Evolutionary conservation across 2,329 filamentous ascomycete species (phyloP).

Genomic region (Dendrostoma leiphaemia): DNA sequence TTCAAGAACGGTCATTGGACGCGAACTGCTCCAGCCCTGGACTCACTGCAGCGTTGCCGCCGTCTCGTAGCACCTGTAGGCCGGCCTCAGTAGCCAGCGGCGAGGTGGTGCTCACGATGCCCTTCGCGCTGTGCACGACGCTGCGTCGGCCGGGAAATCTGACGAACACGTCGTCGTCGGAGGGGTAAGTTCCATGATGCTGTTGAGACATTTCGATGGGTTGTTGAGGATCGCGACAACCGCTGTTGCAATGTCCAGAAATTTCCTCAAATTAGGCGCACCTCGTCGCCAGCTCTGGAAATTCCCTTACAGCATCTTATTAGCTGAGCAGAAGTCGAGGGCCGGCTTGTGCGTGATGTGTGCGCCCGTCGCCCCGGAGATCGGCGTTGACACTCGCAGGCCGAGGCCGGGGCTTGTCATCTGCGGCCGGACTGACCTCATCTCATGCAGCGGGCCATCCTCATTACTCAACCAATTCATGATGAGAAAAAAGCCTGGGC

Average conservation of each 20-base stretch:
- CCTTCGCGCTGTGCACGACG: slow-evolving; percentile 86
- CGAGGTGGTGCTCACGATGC: slow-evolving; percentile 85
- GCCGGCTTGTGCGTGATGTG: neutral
- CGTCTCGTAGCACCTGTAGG: slow-evolving; percentile 72
- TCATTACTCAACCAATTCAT: too few relatives aligned
- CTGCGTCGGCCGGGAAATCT: slow-evolving; percentile 69
- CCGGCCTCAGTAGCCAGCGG: slow-evolving; percentile 85
- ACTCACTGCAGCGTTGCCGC: slow-evolving; percentile 87
- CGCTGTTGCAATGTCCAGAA: neutral
- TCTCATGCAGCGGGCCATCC: neutral
- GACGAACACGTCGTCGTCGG: slow-evolving; percentile 20
- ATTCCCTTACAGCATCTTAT: too few relatives aligned
- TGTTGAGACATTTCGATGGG: neutral
- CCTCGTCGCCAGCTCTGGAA: too few relatives aligned
- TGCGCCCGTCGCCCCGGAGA: neutral
- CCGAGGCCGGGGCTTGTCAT: neutral
- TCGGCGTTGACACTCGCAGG: neutral
- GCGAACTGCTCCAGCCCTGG: too few relatives aligned
- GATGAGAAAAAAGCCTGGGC: too few relatives aligned
- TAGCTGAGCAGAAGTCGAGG: too few relatives aligned
- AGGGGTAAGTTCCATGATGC: slow-evolving; percentile 13
- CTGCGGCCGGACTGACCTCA: neutral
- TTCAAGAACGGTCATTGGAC: neutral
- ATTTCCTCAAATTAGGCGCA: too few relatives aligned
- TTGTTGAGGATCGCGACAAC: neutral